Evolutionary conservation across 495 filamentous ascomycete species (phyloP), one percentile per base, ranked within the genome.

Genomic region (Filosporella fistucella): DNA sequence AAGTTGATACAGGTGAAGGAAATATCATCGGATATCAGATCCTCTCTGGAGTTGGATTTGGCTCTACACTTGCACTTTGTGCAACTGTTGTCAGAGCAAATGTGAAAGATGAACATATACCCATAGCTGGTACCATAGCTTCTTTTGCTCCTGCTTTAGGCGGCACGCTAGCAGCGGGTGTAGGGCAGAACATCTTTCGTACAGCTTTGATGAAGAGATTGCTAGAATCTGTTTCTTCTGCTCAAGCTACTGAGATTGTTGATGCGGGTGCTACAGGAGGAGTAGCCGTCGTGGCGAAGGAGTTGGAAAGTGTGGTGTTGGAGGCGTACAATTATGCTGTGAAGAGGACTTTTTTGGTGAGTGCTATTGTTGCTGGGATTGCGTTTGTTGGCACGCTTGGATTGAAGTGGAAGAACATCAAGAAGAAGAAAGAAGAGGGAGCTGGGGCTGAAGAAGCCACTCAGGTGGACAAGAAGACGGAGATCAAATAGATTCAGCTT

Each of bases 11-110:
- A 2, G n/a, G 16, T 3, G 44, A 45, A 3, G 33, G 36, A n/a
- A 18, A 35, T 21, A 51, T 46, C 46, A 55, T 58, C 30, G 51
- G 55, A 1, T 58, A 54, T 35, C 55, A 58, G 26, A 30, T 49
- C n/a, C 18, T 57, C n/a, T 32, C 20, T 11, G 54, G 54, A 3
- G 23, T 48, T 20, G 54, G 49, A 12, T 17, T 34, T 11, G 54
- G 48, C 13, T 28, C 49, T 2, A 39, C 45, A 6, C 32, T 55
- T 9, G 45, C 47, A 43, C 30, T 48, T 1, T 36, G 76, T 20
- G 28, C n/a, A n/a, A 35, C 32, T 35, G 32, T 35, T 5, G 32
- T 35, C 13, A 13, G 32, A 35, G 32, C 12, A 3, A 35, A 35
- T 17, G 32, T 35, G 4, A 13, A 35, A 17, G 32, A 35, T 12